Base-by-base conservation (phyloP, 257 asterid species). In the Solanum etuberosum region DNA sequence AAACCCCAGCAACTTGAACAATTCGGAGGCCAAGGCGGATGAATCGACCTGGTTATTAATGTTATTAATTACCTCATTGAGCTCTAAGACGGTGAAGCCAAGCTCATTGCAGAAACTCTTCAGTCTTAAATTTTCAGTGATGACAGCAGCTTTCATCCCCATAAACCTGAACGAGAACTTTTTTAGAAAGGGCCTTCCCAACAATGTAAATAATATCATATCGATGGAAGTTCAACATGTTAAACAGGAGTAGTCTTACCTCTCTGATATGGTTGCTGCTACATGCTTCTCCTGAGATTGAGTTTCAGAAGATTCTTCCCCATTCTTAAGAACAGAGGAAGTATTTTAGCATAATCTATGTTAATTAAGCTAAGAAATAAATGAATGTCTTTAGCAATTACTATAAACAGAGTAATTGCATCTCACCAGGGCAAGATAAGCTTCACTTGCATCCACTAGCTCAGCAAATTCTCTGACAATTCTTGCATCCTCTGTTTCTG, bases 131-230 rank as follows among this genome's bases (percentile, higher is more conserved):
- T 92, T 91, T 23, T 92, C 91, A 61, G 95, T 90, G 71, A 95
- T 72, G 70, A 95, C 37, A 86, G 98, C 97, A 74, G 97, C 95
- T 89, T 93, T 95, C 98, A 96, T 89, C 83, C 98, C 99, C 96
- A 93, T 94, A 91, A 96, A 96, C 94, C 99, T 95, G 91, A 89
- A 88, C 2, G 70, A 81, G 29, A 48, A 8, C 10, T 48, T 81
- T 27, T 77, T 32, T 0, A 20, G 16, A 5, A 29, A n/a, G 65
- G 11, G 18, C 40, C 6, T 67, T 34, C 67, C 31, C 73, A 21
- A 67, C 83, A n/a, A 14, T 46, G 31, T 65, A 70, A 27, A 73
- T 20, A 68, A 7, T 54, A 13, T 48, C 35, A 77, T 3, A 63
- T 14, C 3, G 74, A 87, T 57, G 21, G 81, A 77, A 25, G 37